phyloP scores from a whole-genome alignment of 1,284 basidiomycete genomes.

The Ustilago tritici region DNA sequence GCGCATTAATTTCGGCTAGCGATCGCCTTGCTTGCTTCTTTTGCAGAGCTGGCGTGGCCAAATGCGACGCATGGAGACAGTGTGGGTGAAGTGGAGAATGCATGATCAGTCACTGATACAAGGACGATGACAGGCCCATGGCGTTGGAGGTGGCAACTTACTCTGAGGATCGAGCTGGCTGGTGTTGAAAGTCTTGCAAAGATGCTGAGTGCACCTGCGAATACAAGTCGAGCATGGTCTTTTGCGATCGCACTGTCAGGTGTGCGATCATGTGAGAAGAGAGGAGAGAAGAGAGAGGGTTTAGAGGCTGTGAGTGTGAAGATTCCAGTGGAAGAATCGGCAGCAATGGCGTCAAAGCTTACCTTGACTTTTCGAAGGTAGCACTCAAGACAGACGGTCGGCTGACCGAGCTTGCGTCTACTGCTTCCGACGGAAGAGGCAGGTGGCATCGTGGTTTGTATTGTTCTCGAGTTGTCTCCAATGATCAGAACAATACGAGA shows the following conservation, averaged over 20 bases:
- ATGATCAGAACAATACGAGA: too few relatives aligned
- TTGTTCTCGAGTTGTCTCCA: neutral
- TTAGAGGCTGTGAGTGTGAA: neutral
- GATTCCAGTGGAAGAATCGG: neutral
- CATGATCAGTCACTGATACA: neutral
- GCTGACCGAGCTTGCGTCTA: slow-evolving; percentile 49
- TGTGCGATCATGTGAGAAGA: neutral
- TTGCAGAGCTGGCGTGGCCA: slow-evolving; percentile 28
- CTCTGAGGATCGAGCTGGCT: slow-evolving; percentile 48
- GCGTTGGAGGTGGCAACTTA: slow-evolving; percentile 11
- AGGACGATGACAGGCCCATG: neutral
- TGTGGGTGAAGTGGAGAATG: neutral
- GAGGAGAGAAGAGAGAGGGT: neutral
- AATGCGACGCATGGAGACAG: neutral
- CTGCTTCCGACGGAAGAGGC: slow-evolving; percentile 39
- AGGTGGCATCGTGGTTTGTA: slow-evolving; percentile 31
- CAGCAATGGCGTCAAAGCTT: slow-evolving; percentile 6
- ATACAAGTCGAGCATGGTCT: slow-evolving; percentile 45
- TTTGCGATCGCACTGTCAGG: slow-evolving; percentile 46
- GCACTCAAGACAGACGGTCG: slow-evolving; percentile 54
- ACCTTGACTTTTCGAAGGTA: slow-evolving; percentile 56
- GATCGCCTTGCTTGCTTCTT: slow-evolving; percentile 52
- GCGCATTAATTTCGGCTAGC: slow-evolving; percentile 47
- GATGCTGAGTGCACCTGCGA: slow-evolving; percentile 43
- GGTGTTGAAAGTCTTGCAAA: slow-evolving; percentile 56